Percentiles rank a stretch among this genome's conserved stretches.
phyloP scores from a whole-genome alignment of 805 yeast genomes.

The Yarrowia sp. region DNA sequence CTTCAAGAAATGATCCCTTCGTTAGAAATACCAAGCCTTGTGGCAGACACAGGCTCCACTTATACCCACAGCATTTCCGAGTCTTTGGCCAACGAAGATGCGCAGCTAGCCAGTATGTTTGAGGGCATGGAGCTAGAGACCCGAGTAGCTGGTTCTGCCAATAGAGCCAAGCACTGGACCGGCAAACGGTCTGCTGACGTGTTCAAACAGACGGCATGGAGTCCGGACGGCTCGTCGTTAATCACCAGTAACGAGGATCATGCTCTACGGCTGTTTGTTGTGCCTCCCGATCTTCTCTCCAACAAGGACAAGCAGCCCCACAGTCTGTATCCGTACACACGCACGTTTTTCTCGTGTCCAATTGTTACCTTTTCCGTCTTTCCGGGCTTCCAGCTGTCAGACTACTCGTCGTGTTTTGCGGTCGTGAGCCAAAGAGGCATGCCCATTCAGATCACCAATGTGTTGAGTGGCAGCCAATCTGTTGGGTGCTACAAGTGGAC shows the following conservation, averaged over 20 bases:
- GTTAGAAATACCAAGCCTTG: constrained; percentile 9
- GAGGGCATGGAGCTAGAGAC: constrained; percentile 26
- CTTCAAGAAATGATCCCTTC: constrained; percentile 3
- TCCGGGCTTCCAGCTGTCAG: constrained; percentile 41
- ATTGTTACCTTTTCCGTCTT: constrained; percentile 40
- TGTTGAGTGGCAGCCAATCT: constrained; percentile 25
- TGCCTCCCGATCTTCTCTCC: constrained; percentile 42
- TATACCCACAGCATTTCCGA: constrained; percentile 26
- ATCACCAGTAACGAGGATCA: constrained; percentile 43
- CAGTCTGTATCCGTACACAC: constrained; percentile 40
- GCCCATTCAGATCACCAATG: constrained; percentile 43
- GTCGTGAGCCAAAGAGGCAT: constrained; percentile 42
- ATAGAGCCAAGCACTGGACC: background rate
- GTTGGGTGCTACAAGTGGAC: constrained; percentile 39
- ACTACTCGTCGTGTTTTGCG: constrained; percentile 39
- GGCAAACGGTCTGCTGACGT: constrained; percentile 30
- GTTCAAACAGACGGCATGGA: constrained; percentile 42
- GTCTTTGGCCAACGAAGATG: constrained; percentile 32
- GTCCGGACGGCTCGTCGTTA: constrained; percentile 45
- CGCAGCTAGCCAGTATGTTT: constrained; percentile 6
- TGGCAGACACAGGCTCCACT: constrained; percentile 29
- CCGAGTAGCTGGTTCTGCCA: constrained; percentile 23
- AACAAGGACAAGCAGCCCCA: background rate
- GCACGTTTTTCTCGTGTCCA: constrained; percentile 40
- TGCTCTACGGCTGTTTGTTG: constrained; percentile 42